Percentiles rank a stretch among this genome's conserved stretches.
These are phyloP conservation scores for Cadophora luteo-olivacea DNA, from an alignment of 2,329 filamentous ascomycete genomes.

Conservation along the genomic window DNA sequence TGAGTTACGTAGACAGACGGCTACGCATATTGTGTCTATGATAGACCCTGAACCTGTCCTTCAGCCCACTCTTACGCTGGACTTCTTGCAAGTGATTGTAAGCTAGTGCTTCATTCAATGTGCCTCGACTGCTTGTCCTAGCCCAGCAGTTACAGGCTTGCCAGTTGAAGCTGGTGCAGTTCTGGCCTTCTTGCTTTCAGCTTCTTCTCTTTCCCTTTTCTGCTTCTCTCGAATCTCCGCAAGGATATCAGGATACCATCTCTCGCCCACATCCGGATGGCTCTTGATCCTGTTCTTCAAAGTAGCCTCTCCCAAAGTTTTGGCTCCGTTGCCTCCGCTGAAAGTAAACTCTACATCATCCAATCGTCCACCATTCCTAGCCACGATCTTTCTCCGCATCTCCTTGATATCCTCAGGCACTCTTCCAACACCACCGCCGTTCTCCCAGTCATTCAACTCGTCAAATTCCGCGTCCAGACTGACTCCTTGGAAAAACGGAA, in stretches of 20 bases:
- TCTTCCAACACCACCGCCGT: slow-evolving; percentile 50
- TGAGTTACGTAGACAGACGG: slow-evolving; percentile 17
- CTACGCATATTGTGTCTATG: slow-evolving; percentile 30
- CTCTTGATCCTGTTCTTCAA: slow-evolving; percentile 85
- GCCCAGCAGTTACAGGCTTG: slow-evolving; percentile 35
- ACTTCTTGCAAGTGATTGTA: neutral
- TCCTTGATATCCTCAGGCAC: slow-evolving; percentile 68
- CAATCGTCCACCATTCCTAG: slow-evolving; percentile 59
- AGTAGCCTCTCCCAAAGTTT: slow-evolving; percentile 81
- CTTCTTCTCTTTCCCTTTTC: slow-evolving; percentile 49
- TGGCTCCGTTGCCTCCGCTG: slow-evolving; percentile 64
- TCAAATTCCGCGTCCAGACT: slow-evolving; percentile 81
- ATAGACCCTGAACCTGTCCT: slow-evolving; percentile 15
- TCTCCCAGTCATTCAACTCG: slow-evolving; percentile 63
- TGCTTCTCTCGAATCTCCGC: slow-evolving; percentile 65
- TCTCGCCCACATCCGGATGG: slow-evolving; percentile 84
- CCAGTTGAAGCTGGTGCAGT: slow-evolving; percentile 26
- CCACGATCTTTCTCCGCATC: slow-evolving; percentile 65
- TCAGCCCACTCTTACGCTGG: neutral
- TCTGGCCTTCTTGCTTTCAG: slow-evolving; percentile 34
- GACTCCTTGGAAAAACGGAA: slow-evolving; percentile 90
- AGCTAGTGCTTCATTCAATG: slow-evolving; percentile 42
- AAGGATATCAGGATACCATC: slow-evolving; percentile 72
- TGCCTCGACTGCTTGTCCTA: slow-evolving; percentile 48
- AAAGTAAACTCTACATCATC: slow-evolving; percentile 92